Percentiles rank a stretch among this genome's conserved stretches.
phyloP scores from a whole-genome alignment of 1,139 yeast genomes.

The Candida freyschussii region DNA sequence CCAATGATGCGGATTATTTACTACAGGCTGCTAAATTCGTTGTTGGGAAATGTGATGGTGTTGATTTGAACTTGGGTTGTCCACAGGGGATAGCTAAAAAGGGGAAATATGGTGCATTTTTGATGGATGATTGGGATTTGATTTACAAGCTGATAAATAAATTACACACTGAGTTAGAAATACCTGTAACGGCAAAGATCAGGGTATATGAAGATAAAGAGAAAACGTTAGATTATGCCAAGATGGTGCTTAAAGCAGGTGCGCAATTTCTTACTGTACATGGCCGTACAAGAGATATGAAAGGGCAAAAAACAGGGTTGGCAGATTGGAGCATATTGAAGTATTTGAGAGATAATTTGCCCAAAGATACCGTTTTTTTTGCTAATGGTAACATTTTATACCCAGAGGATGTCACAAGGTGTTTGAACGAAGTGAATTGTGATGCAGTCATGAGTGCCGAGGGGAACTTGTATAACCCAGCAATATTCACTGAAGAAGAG shows the following conservation, averaged over 20 bases:
- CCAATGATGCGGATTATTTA: constrained; percentile 84
- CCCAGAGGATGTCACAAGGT: constrained; percentile 70
- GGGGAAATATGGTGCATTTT: constrained; percentile 92
- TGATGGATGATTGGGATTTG: constrained; percentile 96
- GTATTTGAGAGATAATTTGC: constrained; percentile 74
- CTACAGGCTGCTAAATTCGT: constrained; percentile 79
- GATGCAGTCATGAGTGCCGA: constrained; percentile 99
- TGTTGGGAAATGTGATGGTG: constrained; percentile 86
- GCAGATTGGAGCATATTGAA: constrained; percentile 87
- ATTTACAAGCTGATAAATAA: constrained; percentile 66
- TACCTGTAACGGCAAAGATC: constrained; percentile 95
- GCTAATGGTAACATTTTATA: constrained; percentile 91
- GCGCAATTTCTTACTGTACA: constrained; percentile 95
- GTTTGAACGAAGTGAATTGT: constrained; percentile 57
- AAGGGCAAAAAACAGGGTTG: constrained; percentile 91
- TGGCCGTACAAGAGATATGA: constrained; percentile 95
- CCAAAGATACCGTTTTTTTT: constrained; percentile 79
- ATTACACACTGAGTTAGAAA: constrained; percentile 64
- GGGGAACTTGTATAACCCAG: constrained; percentile 91
- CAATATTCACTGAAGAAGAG: constrained; percentile 49
- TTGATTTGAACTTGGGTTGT: constrained; percentile 92
- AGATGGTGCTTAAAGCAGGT: constrained; percentile 88
- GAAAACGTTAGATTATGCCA: constrained; percentile 82
- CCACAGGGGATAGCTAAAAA: constrained; percentile 96
- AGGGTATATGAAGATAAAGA: constrained; percentile 83